These are phyloP conservation scores for Penicillium aurantiogriseum DNA, from an alignment of 2,329 filamentous ascomycete genomes.

Conservation along the genomic window DNA sequence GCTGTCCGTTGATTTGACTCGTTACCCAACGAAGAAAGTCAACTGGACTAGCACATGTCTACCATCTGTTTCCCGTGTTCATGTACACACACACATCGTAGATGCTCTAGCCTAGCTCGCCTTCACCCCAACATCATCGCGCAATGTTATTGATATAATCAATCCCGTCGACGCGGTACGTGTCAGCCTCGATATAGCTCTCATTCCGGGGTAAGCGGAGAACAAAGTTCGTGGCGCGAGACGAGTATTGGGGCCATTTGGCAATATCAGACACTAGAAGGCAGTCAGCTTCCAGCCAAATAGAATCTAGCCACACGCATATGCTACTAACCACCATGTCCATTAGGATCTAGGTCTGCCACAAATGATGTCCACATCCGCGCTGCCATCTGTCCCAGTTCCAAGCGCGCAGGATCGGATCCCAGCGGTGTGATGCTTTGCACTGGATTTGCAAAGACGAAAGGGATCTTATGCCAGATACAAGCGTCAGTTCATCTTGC, in stretches of 20 bases:
- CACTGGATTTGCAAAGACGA: slow-evolving; percentile 33
- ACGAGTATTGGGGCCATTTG: slow-evolving; percentile 26
- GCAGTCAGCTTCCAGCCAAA: background rate
- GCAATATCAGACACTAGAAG: slow-evolving; percentile 22
- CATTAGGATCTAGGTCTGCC: slow-evolving; percentile 29
- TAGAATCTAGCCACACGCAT: background rate
- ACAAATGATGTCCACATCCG: slow-evolving; percentile 36
- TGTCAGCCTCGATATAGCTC: slow-evolving; percentile 31
- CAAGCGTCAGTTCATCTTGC: background rate
- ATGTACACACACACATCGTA: background rate
- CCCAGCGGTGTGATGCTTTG: slow-evolving; percentile 30
- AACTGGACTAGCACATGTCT: slow-evolving; percentile 1
- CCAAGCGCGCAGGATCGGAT: slow-evolving; percentile 24
- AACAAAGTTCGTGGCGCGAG: slow-evolving; percentile 25
- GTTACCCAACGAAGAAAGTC: background rate
- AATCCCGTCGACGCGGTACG: slow-evolving; percentile 28
- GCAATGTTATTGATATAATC: slow-evolving; percentile 29
- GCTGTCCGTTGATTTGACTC: background rate
- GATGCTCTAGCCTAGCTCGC: background rate
- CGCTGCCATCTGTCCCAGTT: slow-evolving; percentile 30
- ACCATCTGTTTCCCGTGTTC: background rate
- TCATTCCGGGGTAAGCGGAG: slow-evolving; percentile 27
- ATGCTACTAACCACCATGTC: slow-evolving; percentile 26
- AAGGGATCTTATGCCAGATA: slow-evolving; percentile 25
- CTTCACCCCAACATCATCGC: slow-evolving; percentile 12